Evolutionary conservation across 108 stramenopile genomes (phyloP).

Genomic region (Poteriospumella lacustris): DNA sequence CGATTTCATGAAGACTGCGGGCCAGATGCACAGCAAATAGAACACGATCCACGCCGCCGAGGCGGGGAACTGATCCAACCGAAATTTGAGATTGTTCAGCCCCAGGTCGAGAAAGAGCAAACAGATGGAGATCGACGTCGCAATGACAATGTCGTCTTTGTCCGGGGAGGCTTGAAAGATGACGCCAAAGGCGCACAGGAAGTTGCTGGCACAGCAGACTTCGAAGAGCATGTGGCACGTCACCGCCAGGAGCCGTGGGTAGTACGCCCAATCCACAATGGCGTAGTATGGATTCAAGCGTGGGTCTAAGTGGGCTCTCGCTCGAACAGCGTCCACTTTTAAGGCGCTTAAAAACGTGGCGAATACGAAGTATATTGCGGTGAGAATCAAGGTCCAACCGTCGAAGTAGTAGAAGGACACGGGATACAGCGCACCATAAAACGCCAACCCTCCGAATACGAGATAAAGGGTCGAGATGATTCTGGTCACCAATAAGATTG

Average conservation of each 20-base stretch:
- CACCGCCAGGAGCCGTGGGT: background rate
- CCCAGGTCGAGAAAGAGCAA: background rate
- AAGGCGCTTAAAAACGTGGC: background rate
- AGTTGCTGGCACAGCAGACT: background rate
- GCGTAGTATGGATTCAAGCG: too few relatives aligned
- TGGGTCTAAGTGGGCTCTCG: background rate
- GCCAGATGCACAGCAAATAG: background rate
- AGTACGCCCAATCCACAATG: background rate
- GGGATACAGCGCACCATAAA: background rate
- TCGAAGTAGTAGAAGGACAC: background rate
- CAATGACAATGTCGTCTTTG: background rate
- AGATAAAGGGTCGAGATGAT: background rate
- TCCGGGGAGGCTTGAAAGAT: background rate
- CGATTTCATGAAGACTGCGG: background rate
- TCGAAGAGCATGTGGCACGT: background rate
- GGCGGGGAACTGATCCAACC: slow-evolving; percentile 9
- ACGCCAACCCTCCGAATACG: background rate
- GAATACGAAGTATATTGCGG: background rate
- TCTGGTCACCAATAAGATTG: background rate
- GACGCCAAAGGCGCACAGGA: too few relatives aligned
- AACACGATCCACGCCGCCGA: background rate
- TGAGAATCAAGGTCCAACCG: background rate
- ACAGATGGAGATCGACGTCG: too few relatives aligned
- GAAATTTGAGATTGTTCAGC: background rate
- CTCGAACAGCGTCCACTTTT: background rate